Percentiles rank a stretch among this genome's conserved stretches.
These are phyloP conservation scores for Begonia masoniana DNA, from an alignment of 306 rosid genomes.

Conservation along the genomic window DNA sequence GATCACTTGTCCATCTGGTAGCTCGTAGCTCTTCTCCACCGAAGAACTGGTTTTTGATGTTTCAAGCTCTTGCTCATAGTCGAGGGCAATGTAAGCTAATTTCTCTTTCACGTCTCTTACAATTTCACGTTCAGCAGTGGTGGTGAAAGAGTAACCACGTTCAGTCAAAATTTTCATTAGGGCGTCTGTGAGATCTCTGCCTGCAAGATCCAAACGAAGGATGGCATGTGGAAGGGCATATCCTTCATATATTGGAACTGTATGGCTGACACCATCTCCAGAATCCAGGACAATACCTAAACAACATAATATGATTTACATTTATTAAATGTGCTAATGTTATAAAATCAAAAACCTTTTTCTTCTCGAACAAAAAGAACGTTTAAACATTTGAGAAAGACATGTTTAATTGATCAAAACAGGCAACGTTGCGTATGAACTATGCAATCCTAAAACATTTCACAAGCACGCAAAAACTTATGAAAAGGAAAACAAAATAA, in stretches of 20 bases:
- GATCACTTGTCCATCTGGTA: constrained; percentile 95
- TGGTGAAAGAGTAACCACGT: constrained; percentile 97
- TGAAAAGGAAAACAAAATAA: too few species aligned
- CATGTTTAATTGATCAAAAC: too few species aligned
- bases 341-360: too few species aligned
- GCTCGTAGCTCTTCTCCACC: constrained; percentile 91
- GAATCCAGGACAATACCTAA: constrained; percentile 89
- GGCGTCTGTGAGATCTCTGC: constrained; percentile 96
- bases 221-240: constrained; percentile 96
- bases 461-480: too few species aligned
- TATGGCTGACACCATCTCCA: constrained; percentile 98
- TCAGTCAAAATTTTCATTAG: constrained; percentile 91
- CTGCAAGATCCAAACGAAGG: constrained; percentile 91
- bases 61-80: constrained; percentile 87
- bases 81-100: constrained; percentile 81
- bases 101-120: constrained; percentile 94
- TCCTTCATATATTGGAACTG: constrained; percentile 95
- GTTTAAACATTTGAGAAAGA: too few species aligned
- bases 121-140: constrained; percentile 91
- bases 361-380: too few species aligned
- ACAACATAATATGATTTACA: constrained; percentile 3
- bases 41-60: constrained; percentile 78
- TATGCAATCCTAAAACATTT: too few species aligned
- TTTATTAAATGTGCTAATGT: too few species aligned
- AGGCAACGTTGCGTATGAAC: too few species aligned